Conservation (phyloP, 306 rosid species). For the Corylus americana region DNA sequence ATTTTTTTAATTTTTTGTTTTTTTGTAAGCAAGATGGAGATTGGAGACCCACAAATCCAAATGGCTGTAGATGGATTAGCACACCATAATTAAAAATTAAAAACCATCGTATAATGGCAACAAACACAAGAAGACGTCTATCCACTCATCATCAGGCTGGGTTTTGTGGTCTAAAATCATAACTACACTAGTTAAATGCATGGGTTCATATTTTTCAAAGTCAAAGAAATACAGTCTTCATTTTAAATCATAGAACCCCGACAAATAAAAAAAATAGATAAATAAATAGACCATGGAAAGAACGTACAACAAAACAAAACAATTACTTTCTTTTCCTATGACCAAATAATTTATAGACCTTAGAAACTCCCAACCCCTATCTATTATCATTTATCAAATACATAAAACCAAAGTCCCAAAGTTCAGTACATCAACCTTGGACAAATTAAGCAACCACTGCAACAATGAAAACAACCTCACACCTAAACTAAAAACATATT, state of each 20-base stretch:
- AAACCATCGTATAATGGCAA: neutral
- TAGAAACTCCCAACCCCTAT: too few species aligned
- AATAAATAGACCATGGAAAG: neutral
- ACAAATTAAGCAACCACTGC: too few species aligned
- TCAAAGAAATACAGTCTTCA: neutral
- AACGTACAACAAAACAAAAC: too few species aligned
- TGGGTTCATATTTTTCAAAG: neutral
- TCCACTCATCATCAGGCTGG: neutral
- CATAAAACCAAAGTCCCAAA: too few species aligned
- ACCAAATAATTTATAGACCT: too few species aligned
- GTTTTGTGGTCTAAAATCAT: neutral
- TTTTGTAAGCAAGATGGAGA: neutral
- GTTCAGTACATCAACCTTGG: too few species aligned
- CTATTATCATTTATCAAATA: too few species aligned
- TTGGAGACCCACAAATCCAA: neutral
- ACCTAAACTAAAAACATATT: too few species aligned
- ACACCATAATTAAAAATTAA: neutral
- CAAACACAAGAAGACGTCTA: neutral
- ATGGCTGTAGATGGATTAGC: neutral
- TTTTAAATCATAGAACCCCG: neutral
- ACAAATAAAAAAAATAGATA: neutral
- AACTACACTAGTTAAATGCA: too few species aligned
- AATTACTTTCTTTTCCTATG: too few species aligned
- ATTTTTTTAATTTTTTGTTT: neutral
- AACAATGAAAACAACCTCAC: too few species aligned